These are phyloP conservation scores for Agaricus subrufescens DNA, from an alignment of 768 basidiomycete species.

Conservation along the genomic window DNA sequence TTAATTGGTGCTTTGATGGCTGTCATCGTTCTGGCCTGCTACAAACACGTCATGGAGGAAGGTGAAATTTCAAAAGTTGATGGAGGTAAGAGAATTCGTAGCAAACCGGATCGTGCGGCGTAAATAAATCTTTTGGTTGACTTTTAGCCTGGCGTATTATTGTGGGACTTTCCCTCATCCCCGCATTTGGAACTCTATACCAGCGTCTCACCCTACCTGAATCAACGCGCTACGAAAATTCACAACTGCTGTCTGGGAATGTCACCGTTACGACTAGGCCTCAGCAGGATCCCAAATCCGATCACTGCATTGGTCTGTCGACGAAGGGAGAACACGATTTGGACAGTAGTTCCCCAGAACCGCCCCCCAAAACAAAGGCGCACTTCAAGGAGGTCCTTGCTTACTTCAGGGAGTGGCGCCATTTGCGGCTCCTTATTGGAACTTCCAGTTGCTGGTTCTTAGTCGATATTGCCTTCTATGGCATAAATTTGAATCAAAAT, in stretches of 20 bases:
- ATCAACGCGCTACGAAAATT: slow-evolving; percentile 48
- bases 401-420: slow-evolving; percentile 73
- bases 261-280: too few relatives aligned
- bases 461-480: slow-evolving; percentile 77
- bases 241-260: slow-evolving; percentile 21
- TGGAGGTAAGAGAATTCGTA: slow-evolving; percentile 40
- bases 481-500: slow-evolving; percentile 69
- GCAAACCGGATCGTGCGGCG: too few relatives aligned
- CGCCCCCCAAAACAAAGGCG: slow-evolving; percentile 34
- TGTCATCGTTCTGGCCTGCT: slow-evolving; percentile 59
- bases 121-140: background rate
- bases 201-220: slow-evolving; percentile 73
- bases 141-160: slow-evolving; percentile 64
- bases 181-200: slow-evolving; percentile 71
- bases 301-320: too few relatives aligned
- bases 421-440: slow-evolving; percentile 61
- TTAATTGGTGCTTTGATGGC: slow-evolving; percentile 58
- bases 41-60: slow-evolving; percentile 59
- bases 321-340: too few relatives aligned
- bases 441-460: slow-evolving; percentile 73
- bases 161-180: slow-evolving; percentile 67
- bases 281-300: too few relatives aligned
- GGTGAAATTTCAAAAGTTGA: slow-evolving; percentile 62
- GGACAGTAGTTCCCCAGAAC: slow-evolving; percentile 11
- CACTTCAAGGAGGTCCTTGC: slow-evolving; percentile 56